Evolutionary conservation across 1,139 yeast genomes (phyloP).

Genomic region (Nakaseomyces delphensis): DNA sequence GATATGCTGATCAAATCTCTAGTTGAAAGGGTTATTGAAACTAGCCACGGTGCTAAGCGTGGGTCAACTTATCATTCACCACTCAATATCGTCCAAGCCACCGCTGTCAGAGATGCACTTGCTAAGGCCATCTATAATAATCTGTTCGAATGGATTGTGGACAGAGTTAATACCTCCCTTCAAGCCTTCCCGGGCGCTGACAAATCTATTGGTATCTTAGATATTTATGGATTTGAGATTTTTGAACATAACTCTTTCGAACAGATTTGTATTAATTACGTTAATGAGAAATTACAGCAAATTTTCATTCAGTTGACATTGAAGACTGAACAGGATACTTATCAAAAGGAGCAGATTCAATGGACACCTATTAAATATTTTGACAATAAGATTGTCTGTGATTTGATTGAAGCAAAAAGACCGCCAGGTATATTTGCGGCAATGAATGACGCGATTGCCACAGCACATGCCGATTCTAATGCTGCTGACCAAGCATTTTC

Average conservation of each 20-base stretch:
- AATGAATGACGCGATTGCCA: conserved; percentile 91
- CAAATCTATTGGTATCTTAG: conserved; percentile 87
- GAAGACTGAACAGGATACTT: conserved; percentile 96
- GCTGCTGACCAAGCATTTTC: conserved; percentile 98
- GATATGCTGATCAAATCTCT: conserved; percentile 58
- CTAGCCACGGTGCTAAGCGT: conserved; percentile 77
- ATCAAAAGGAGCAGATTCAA: conserved; percentile 85
- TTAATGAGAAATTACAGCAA: conserved; percentile 94
- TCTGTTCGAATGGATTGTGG: conserved; percentile 96
- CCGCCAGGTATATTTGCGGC: conserved; percentile 98
- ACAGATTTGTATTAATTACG: conserved; percentile 94
- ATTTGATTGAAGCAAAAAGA: conserved; percentile 83
- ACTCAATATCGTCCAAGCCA: conserved; percentile 82
- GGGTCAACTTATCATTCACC: conserved; percentile 96
- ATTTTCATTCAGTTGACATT: conserved; percentile 91
- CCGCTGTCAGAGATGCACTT: conserved; percentile 88
- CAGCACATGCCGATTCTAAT: conserved; percentile 94
- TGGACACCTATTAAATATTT: conserved; percentile 98
- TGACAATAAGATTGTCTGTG: conserved; percentile 95
- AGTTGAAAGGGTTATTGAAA: conserved; percentile 77
- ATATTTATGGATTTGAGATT: conserved; percentile 96
- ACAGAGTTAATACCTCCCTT: conserved; percentile 73
- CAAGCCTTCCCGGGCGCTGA: conserved; percentile 42
- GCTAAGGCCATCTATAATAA: conserved; percentile 93
- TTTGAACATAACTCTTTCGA: conserved; percentile 95